Evolutionary conservation across 2,329 filamentous ascomycete species (phyloP).

Genomic region (Cercospora sp.): DNA sequence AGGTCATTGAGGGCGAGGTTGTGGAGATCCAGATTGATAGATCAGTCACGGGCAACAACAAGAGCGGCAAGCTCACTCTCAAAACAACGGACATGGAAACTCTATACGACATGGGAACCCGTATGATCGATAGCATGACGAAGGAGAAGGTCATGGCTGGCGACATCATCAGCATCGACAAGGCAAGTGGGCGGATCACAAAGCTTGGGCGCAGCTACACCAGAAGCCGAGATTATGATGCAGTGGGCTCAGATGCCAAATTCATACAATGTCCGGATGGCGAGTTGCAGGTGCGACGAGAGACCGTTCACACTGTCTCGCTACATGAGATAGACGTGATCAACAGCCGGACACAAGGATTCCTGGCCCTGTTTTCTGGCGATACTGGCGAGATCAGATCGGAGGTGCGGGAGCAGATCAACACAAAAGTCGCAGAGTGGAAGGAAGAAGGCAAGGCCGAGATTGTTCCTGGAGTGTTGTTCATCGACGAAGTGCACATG

Average conservation of each 20-base stretch:
- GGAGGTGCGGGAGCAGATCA: constrained; percentile 97
- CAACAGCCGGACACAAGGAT: constrained; percentile 98
- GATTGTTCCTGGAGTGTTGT: constrained; percentile 94
- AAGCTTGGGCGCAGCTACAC: constrained; percentile 95
- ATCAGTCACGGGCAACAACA: constrained; percentile 91
- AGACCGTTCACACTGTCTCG: constrained; percentile 94
- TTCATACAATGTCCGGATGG: constrained; percentile 97
- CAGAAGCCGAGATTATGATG: constrained; percentile 94
- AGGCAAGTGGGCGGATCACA: constrained; percentile 95
- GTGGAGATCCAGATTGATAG: constrained; percentile 98
- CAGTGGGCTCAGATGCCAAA: constrained; percentile 97
- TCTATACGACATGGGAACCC: constrained; percentile 98
- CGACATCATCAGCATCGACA: constrained; percentile 98
- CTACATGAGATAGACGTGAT: constrained; percentile 99
- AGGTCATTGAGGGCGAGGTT: constrained; percentile 98
- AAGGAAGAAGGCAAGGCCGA: constrained; percentile 99
- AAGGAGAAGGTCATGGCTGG: constrained; percentile 99
- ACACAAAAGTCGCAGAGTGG: constrained; percentile 98
- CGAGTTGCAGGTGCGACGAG: constrained; percentile 94
- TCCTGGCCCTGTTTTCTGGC: constrained; percentile 93
- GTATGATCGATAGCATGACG: constrained; percentile 99
- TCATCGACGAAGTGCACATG: constrained; percentile 99
- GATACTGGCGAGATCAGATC: constrained; percentile 97
- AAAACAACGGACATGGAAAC: constrained; percentile 99
- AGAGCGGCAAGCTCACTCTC: constrained; percentile 98